Evolutionary conservation across 441 rosid genomes (phyloP).

Genomic region (Bruguiera hainesii): DNA sequence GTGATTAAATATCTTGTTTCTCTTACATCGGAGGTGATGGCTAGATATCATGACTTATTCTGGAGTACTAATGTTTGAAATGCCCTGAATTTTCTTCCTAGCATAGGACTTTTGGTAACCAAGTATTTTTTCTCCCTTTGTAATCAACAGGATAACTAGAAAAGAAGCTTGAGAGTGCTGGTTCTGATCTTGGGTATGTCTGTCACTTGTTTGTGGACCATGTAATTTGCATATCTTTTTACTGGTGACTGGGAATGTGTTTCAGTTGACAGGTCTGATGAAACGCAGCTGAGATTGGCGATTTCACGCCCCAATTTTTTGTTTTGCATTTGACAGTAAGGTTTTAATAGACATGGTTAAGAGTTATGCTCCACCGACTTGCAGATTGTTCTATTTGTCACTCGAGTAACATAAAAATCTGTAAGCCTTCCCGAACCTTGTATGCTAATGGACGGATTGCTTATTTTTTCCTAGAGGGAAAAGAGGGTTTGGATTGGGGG

Average conservation of each 20-base stretch:
- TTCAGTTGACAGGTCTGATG: slow-evolving; percentile 18
- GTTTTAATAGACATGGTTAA: no score
- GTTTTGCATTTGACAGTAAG: no score
- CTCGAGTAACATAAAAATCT: no score
- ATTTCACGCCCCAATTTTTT: no score
- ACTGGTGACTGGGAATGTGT: not conserved
- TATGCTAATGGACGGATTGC: no score
- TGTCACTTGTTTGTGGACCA: not conserved
- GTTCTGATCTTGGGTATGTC: slow-evolving; percentile 16
- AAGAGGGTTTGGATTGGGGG: no score
- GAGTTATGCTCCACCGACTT: no score
- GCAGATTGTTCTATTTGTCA: no score
- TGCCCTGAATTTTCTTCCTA: not conserved
- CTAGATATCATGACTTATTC: not conserved
- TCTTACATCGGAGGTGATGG: no score
- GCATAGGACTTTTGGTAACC: not conserved
- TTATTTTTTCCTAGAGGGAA: no score
- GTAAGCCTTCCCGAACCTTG: no score
- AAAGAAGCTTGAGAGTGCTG: slow-evolving; percentile 70
- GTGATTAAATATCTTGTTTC: no score
- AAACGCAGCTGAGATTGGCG: not conserved
- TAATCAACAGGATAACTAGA: slow-evolving; percentile 74
- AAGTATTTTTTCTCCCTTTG: not conserved
- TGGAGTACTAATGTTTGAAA: not conserved
- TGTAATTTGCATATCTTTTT: not conserved